Base-by-base conservation (phyloP, 2,329 filamentous ascomycete genomes). In the Pseudophaeomoniella oleicola region DNA sequence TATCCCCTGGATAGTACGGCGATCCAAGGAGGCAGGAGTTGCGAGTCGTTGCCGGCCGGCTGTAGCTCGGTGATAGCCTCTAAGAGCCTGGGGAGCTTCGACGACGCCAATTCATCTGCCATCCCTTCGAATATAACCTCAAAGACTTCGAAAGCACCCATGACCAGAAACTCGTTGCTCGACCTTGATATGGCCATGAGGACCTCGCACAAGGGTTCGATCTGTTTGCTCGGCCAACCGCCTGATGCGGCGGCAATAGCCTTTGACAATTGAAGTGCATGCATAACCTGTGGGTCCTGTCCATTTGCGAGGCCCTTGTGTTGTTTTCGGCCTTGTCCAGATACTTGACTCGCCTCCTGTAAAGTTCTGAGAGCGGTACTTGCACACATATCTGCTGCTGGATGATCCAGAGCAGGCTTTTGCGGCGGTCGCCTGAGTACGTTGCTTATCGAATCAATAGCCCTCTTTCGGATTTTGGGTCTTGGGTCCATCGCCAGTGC, bases 151-250 rank as follows among this genome's bases (percentile, higher is more conserved):
- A 98, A 94, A 0, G 87, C 82, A 9, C 84, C 81, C 79, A 96
- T 92, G 19, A 87, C 93, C 66, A 98, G 78, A 56, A 88, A 93
- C 55, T 96, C 87, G 55, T 92, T 94, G 56, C 77, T 90, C 5
- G 82, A 87, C 52, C 79, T 79, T 18, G 88, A 88, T 42, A 96
- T 93, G 46, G 78, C 77, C 46, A 98, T 73, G 39, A 98, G 64
- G 37, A 94, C 64, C 57, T 96, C 87, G 57, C 87, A 94, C 19
- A 98, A 65, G 2, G 80, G 69, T 60, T 98, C 90, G 37, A 94
- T 93, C 62, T 93, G 94, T 64, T 81, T 85, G 63, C 81, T 94
- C 1, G 90, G 90, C 90, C 90, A 98, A 35, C 90, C 90, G 30
- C 85, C 83, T 40, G 85, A 88, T 4, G 84, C 85, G 3, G 73